phyloP scores from a whole-genome alignment of 306 rosid genomes.

The Prunus mira region DNA sequence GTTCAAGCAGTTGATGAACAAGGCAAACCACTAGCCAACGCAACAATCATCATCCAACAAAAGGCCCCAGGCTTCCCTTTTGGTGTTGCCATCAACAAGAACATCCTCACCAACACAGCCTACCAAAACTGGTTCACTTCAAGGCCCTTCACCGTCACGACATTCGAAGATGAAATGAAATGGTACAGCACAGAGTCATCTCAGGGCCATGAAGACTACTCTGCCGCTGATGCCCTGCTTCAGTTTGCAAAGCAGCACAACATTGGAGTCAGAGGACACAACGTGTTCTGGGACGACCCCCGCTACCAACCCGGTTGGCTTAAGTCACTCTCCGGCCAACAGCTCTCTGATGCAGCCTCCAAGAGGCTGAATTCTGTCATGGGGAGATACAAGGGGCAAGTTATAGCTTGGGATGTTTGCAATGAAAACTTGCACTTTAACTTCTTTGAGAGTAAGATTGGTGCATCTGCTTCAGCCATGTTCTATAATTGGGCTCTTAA shows the following conservation, averaged over 20 bases:
- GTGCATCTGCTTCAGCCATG: conserved; percentile 32
- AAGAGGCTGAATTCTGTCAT: conserved; percentile 46
- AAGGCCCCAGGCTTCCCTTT: conserved; percentile 41
- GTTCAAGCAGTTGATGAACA: conserved; percentile 39
- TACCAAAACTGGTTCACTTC: conserved; percentile 65
- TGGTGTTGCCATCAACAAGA: conserved; percentile 49
- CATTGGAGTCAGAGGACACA: conserved; percentile 68
- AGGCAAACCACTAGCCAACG: conserved; percentile 53
- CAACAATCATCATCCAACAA: conserved; percentile 33
- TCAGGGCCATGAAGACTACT: conserved; percentile 46
- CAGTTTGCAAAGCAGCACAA: conserved; percentile 36
- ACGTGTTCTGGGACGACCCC: conserved; percentile 67
- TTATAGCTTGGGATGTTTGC: conserved; percentile 76
- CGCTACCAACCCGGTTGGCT: conserved; percentile 48
- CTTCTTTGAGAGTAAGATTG: conserved; percentile 52
- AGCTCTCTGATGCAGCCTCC: conserved; percentile 31
- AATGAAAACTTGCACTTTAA: conserved; percentile 66
- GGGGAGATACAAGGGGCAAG: conserved; percentile 49
- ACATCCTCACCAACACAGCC: conserved; percentile 49
- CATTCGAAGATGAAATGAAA: conserved; percentile 75
- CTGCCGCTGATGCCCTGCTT: conserved; percentile 53
- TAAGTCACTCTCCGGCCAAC: conserved; percentile 28
- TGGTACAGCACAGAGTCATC: conserved; percentile 57
- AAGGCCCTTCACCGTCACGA: conserved; percentile 52
- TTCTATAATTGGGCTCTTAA: conserved; percentile 36